Conservation (phyloP, 495 filamentous ascomycete genomes). For the Evernia prunastri region DNA sequence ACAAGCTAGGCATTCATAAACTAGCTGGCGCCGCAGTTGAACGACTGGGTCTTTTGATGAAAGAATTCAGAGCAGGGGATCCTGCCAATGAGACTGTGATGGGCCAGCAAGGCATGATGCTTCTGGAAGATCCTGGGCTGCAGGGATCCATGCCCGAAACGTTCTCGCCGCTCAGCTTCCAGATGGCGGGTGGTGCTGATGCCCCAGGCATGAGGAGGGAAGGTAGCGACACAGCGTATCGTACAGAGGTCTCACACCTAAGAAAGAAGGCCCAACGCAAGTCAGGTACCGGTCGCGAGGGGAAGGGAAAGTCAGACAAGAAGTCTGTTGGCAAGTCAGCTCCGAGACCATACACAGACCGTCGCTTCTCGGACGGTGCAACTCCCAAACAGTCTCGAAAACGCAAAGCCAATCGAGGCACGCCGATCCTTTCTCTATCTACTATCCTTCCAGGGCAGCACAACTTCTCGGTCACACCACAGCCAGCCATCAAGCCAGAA, state of each 20-base stretch:
- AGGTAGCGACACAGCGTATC: slow-evolving; percentile 10
- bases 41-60: slow-evolving; percentile 29
- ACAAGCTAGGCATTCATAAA: slow-evolving; percentile 37
- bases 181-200: slow-evolving; percentile 27
- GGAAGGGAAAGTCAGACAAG: slow-evolving; percentile 10
- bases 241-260: slow-evolving; percentile 13
- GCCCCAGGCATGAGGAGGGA: slow-evolving; percentile 21
- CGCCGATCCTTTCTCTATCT: slow-evolving; percentile 19
- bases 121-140: slow-evolving; percentile 41
- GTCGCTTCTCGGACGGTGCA: slow-evolving; percentile 24
- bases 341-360: slow-evolving; percentile 18
- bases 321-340: slow-evolving; percentile 11
- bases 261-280: slow-evolving; percentile 15
- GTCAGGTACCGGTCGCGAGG: slow-evolving; percentile 18
- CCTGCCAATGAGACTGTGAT: slow-evolving; percentile 37
- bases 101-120: slow-evolving; percentile 42
- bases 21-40: slow-evolving; percentile 38
- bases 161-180: slow-evolving; percentile 37
- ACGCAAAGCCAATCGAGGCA: slow-evolving; percentile 16
- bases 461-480: slow-evolving; percentile 17
- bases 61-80: slow-evolving; percentile 26
- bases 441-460: slow-evolving; percentile 19
- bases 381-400: slow-evolving; percentile 18
- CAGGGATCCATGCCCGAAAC: slow-evolving; percentile 32
- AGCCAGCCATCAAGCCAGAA: slow-evolving; percentile 21